Base-by-base conservation (phyloP, 805 yeast genomes). In the Saturnispora zaruensis region DNA sequence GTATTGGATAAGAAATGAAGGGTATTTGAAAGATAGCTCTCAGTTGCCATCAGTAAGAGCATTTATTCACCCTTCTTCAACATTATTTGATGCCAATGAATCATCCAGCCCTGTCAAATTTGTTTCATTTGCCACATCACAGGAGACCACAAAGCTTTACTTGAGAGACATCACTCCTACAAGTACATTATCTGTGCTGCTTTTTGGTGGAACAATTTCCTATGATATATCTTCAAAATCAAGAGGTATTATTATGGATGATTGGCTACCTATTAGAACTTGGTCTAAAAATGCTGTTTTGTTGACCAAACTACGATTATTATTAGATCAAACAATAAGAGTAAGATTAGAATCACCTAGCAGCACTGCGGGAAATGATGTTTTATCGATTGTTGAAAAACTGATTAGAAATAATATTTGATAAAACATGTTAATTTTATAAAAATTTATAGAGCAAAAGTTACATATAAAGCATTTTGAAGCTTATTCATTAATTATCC, bases 201-300 rank as follows among this genome's bases (percentile, higher is more conserved):
- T 91, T 30, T 87, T 91, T 65, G 96, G 96, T 8, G 93, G 95
- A 5, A 75, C 77, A 0, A 74, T 85, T 18, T 65, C 71, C 37
- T 84, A 81, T 61, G 87, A 84, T 57, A 56, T 81, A 45, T 62
- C 70, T 9, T 60, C 66, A 6, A 74, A 81, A 4, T 77, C 89
- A 0, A 95, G 96, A 0, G 97, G 97, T 21, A 77, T 93, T 33
- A 80, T 88, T 7, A 68, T 91, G 49, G 96, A 87, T 57, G 75
- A 75, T n/a, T 90, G 98, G 97, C 66, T 87, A 32, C 95, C 96
- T 0, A 74, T 91, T 11, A 74, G 87, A 53, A 87, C 96, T 1
- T 91, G 97, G 97, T 84, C 96, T 55, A 86, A 93, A 56, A 87
- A 90, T 59, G 98, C 90, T 1, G 96, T 91, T 2, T 68, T 91